Evolutionary conservation across 257 asterid genomes (phyloP), one percentile per base, ranked within the genome.

Genomic region (Jacaranda mimosifolia): DNA sequence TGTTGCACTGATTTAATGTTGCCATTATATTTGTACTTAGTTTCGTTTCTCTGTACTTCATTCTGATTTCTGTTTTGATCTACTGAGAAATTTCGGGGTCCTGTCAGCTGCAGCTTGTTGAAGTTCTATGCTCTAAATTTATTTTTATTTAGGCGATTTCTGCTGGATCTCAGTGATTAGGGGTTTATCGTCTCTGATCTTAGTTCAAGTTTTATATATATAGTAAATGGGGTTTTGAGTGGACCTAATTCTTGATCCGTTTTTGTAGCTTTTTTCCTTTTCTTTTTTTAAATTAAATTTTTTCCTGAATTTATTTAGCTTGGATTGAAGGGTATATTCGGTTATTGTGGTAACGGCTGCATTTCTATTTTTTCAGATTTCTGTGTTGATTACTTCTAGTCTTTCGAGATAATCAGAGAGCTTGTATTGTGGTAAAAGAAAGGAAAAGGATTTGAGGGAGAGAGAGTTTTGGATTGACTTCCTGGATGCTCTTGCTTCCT

Each of bases 161-260:
- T 80, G 69, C 80, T 59, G 86, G 91, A 87, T 87, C 89, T 87
- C 72, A 21, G 74, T 82, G 80, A 39, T 81, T 80, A 57, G 74
- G 74, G 75, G 78, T 58, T 87, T 72, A 14, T 18, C 8, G 57
- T 32, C 36, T 65, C 73, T 77, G 82, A 77, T 82, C 84, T 77
- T 84, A n/a, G 43, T 35, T 69, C 7, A 48, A 56, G 32, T 19
- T 68, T 40, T 70, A 7, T 56, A 9, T 65, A 26, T 38, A 17
- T 46, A 64, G 69, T 10, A 32, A 58, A 43, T 26, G 43, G 71
- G 48, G 48, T 11, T 67, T 65, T 64, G 36, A 7, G 17, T 5
- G 32, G 64, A 45, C 62, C 18, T 39, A 59, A 69, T 69, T 77
- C 74, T 65, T 78, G 68, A 39, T 46, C 38, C 32, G 9, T 57